Evolutionary conservation across 805 yeast species (phyloP).

Genomic region (Zygoascus biomembranicola): DNA sequence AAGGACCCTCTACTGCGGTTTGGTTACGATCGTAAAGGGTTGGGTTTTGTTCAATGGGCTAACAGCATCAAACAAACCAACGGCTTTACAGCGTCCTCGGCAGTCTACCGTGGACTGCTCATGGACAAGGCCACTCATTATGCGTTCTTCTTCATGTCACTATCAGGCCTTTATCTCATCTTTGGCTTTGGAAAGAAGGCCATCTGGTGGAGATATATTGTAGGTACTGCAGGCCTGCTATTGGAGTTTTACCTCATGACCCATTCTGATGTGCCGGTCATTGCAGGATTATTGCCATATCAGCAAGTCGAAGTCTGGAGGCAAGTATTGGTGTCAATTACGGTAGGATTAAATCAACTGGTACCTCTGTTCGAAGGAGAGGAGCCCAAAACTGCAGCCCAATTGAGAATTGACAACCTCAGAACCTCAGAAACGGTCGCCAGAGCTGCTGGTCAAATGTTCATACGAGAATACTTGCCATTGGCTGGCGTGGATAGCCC

Average conservation of each 20-base stretch:
- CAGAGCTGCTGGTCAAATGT: not conserved
- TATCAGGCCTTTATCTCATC: constrained; percentile 2
- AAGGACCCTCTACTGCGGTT: constrained; percentile 71
- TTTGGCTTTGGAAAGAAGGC: constrained; percentile 15
- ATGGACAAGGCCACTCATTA: not conserved
- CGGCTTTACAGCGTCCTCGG: not conserved
- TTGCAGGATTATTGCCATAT: constrained; percentile 12
- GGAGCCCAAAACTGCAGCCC: not conserved
- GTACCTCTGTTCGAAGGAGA: constrained; percentile 12
- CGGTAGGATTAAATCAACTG: constrained; percentile 20
- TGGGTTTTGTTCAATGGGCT: constrained; percentile 38
- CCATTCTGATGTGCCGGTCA: constrained; percentile 11
- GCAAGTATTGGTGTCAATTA: constrained; percentile 10
- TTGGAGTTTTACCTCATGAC: constrained; percentile 20
- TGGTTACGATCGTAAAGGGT: constrained; percentile 77
- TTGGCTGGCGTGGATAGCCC: not conserved
- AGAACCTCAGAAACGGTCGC: not conserved
- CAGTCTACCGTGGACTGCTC: not conserved
- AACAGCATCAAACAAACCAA: not conserved
- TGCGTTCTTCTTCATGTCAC: not conserved
- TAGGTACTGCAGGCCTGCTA: constrained; percentile 13
- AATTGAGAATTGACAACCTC: not conserved
- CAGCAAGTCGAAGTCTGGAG: constrained; percentile 17
- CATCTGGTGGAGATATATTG: constrained; percentile 20
- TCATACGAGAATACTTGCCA: not conserved